Evolutionary conservation across 2,329 filamentous ascomycete genomes (phyloP), one percentile per base, ranked within the genome.

Genomic region (Beauveria medogensis): DNA sequence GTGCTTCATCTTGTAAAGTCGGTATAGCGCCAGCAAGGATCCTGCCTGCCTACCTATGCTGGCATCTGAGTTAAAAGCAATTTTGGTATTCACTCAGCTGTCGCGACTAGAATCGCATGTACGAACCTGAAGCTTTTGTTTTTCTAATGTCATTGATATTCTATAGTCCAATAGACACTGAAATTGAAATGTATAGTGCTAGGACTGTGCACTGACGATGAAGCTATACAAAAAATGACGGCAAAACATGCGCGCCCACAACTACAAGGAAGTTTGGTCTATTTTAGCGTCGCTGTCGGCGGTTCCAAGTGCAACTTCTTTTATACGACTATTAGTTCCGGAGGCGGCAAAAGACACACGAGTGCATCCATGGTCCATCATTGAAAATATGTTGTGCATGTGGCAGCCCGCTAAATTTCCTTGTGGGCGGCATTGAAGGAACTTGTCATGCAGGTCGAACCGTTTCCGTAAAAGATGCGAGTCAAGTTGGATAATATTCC

Each of bases 131-230:
- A 22, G 18, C 37, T 50, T 16, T 55, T 58, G 53, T 46, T 57
- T 56, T 58, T 61, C 51, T 37, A 71, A 71, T 71, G 64, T 64
- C 64, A 71, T 67, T 69, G 58, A 55, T 60, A 55, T 55, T 60
- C 58, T 55, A 55, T 50, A 60, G 43, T 60, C 43, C n/a, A 60
- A 60, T 60, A 60, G 58, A 60, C 43, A 43, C 22, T 55, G 51
- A 60, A 60, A 50, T 50, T 60, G 58, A 60, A 60, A 24, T 55
- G 44, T 60, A 48, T 18, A 50, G 30, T 22, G 30, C 24, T 10
- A 30, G 10, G 3, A n/a, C 2, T 30, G 52, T 30, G 22, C 20
- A 30, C 26, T 34, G 30, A 34, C 30, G 30, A 34, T 3, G 30
- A 12, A 34, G 10, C 28, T 30, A 30, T 9, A 9, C 28, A 30